phyloP scores from a whole-genome alignment of 306 rosid species.

The Inga laurina region DNA sequence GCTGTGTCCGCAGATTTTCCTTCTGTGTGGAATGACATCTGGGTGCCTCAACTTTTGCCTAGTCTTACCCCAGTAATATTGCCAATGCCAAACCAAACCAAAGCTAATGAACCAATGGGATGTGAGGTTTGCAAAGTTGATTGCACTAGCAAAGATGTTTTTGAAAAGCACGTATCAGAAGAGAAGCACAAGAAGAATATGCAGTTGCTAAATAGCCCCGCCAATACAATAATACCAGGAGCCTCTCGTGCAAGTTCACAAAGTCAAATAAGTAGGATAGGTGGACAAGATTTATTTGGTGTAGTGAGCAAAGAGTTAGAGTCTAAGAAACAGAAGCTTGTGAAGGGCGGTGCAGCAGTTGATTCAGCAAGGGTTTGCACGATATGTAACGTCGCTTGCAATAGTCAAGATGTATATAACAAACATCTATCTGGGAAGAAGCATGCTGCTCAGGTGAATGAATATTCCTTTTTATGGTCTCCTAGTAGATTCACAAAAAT shows the following conservation, averaged over 20 bases:
- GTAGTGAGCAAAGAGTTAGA: constrained; percentile 35
- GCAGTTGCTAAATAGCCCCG: constrained; percentile 37
- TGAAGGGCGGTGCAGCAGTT: constrained; percentile 33
- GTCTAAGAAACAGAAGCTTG: constrained; percentile 48
- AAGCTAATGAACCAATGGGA: constrained; percentile 29
- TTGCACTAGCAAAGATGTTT: constrained; percentile 50
- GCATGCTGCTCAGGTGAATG: constrained; percentile 65
- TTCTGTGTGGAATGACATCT: constrained; percentile 36
- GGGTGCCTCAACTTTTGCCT: constrained; percentile 33
- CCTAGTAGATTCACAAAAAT: not conserved
- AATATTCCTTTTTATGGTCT: constrained; percentile 17
- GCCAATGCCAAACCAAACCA: constrained; percentile 40
- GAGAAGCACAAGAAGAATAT: constrained; percentile 54
- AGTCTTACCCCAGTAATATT: constrained; percentile 13
- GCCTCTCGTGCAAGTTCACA: constrained; percentile 28
- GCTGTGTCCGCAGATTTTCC: constrained; percentile 39
- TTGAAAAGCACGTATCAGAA: constrained; percentile 48
- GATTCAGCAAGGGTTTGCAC: constrained; percentile 54
- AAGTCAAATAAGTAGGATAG: constrained; percentile 28
- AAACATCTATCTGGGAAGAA: constrained; percentile 64
- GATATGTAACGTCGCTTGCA: constrained; percentile 58
- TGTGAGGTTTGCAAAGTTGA: constrained; percentile 54
- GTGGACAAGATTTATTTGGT: constrained; percentile 39
- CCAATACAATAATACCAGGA: constrained; percentile 9
- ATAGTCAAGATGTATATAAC: constrained; percentile 53